Conservation (phyloP, 1,284 basidiomycete species). For the Pterula multifida region DNA sequence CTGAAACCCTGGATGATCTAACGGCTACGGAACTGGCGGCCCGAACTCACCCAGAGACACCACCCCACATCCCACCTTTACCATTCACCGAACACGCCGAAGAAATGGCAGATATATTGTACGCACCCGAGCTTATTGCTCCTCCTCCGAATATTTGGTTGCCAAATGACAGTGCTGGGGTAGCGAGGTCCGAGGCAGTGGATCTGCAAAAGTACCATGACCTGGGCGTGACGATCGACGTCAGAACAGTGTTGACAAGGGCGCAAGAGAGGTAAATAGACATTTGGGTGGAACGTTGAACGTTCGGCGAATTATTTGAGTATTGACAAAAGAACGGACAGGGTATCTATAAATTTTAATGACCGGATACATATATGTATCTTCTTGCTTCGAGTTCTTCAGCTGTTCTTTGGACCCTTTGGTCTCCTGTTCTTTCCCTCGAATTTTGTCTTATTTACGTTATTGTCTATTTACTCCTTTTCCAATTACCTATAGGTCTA, state of each 20-base stretch:
- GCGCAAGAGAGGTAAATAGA: not conserved
- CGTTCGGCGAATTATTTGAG: too few species aligned
- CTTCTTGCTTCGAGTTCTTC: too few species aligned
- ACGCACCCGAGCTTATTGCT: slow-evolving; percentile 69
- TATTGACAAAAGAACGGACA: too few species aligned
- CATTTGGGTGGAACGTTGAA: not conserved
- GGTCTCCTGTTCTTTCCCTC: too few species aligned
- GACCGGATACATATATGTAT: too few species aligned
- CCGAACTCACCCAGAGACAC: slow-evolving; percentile 65
- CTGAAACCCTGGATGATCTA: slow-evolving; percentile 68
- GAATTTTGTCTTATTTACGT: too few species aligned
- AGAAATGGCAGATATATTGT: slow-evolving; percentile 64
- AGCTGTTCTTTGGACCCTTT: too few species aligned
- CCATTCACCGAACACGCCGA: slow-evolving; percentile 62
- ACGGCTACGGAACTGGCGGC: slow-evolving; percentile 67
- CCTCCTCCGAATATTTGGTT: slow-evolving; percentile 73
- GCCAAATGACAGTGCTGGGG: slow-evolving; percentile 59
- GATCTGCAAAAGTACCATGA: slow-evolving; percentile 63
- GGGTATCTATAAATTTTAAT: too few species aligned
- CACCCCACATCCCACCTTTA: slow-evolving; percentile 57
- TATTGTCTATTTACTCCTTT: too few species aligned
- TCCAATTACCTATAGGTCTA: too few species aligned
- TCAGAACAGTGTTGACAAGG: slow-evolving; percentile 14
- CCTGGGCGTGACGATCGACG: slow-evolving; percentile 52
- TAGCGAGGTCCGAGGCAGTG: slow-evolving; percentile 57